Evolutionary conservation across 2,329 filamentous ascomycete genomes (phyloP), one percentile per base, ranked within the genome.

Genomic region (Fusarium sp.): DNA sequence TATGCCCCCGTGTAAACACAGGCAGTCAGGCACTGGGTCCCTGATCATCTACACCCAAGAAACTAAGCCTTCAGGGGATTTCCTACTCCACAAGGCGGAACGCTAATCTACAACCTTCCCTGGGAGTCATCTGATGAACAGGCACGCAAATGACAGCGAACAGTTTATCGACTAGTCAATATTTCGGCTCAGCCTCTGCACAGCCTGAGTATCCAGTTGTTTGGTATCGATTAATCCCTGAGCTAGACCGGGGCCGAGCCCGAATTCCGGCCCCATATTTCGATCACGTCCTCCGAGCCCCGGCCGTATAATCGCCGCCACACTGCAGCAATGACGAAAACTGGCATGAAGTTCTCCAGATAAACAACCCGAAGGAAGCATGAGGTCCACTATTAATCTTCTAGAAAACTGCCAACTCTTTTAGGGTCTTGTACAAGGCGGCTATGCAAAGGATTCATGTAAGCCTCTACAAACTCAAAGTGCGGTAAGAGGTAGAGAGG

Each of bases 181-280:
- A 24, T 17, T 20, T 39, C 13, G 17, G 35, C 65, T 49, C 33
- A 53, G 66, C 66, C 65, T 43, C 37, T 26, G 48, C 66, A 69
- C 22, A 63, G 65, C 66, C 66, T 15, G n/a, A 35, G 24, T 22
- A 33, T 43, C 15, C 17, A 44, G 46, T 40, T 50, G 26, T 40
- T 35, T 26, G 35, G 39, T 20, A 19, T 10, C 17, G 41, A 40
- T 24, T 30, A 30, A 19, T 37, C 35, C 35, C 35, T 37, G 35
- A 37, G 9, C 35, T 55, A 32, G 22, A 39, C 40, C 60, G 45
- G 61, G 35, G 17, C 39, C 51, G 45, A 56, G 11, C 13, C 65
- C 52, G 65, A 69, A n/a, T 11, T 44, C 54, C 66, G 66, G 66
- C 48, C 56, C 65, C 52, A 43, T 50, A n/a, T 50, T 32, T 65